phyloP scores from a whole-genome alignment of 2,329 filamentous ascomycete genomes.

The Calonectria pteridis region DNA sequence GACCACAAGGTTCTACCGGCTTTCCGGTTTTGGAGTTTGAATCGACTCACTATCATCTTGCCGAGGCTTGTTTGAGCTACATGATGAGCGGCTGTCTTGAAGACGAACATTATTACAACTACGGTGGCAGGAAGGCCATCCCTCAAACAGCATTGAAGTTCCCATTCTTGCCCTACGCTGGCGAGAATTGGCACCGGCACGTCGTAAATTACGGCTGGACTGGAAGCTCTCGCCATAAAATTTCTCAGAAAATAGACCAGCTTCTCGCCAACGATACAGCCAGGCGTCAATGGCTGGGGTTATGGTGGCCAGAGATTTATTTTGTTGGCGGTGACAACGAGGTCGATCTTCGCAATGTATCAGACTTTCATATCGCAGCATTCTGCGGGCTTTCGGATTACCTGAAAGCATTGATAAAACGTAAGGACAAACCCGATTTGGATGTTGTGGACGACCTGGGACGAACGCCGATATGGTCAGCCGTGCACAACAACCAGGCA shows the following conservation, averaged over 20 bases:
- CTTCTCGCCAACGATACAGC: background rate
- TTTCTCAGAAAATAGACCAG: background rate
- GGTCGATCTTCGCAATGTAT: background rate
- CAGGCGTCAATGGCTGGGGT: background rate
- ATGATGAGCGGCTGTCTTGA: background rate
- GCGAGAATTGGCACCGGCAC: background rate
- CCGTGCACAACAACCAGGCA: background rate
- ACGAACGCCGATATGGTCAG: background rate
- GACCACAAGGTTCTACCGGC: background rate
- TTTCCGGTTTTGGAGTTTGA: background rate
- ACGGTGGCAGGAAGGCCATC: background rate
- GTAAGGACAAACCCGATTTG: background rate
- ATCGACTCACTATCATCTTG: background rate
- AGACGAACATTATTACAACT: background rate
- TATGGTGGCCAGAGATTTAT: background rate
- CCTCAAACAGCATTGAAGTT: background rate
- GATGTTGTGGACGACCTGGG: background rate
- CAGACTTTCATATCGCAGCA: slow-evolving; percentile 22
- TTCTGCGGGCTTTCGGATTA: slow-evolving; percentile 26
- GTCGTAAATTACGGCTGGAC: background rate
- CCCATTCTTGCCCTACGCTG: background rate
- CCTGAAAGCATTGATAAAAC: slow-evolving; percentile 4
- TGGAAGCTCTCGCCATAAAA: background rate
- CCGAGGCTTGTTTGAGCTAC: background rate
- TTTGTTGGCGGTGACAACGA: background rate